Evolutionary conservation across 148 eudicot species (phyloP), one percentile per base, ranked within the genome.

Genomic region (Vaccinium corymbosum): DNA sequence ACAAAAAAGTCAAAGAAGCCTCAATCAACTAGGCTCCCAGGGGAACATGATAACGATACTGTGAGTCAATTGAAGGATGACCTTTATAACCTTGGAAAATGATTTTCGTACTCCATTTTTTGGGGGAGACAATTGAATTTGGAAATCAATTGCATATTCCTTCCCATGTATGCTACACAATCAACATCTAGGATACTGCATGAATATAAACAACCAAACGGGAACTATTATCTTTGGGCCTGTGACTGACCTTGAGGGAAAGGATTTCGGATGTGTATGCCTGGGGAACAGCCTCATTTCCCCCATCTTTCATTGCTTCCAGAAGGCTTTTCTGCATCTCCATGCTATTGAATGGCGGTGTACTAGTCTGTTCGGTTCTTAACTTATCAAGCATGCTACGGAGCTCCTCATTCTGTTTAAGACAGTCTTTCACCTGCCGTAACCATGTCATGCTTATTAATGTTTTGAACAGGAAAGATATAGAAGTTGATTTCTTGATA

Each of bases 321-420:
- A 61, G 10, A 17, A 86, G 29, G 38, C 81, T 85, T 50, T 84
- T 74, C 46, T 68, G 84, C 46, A n/a, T 83, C 81, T 83, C 79
- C 29, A 59, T 86, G 55, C 84, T 87, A 74, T 83, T 87, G 71
- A 87, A 80, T 17, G 90, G 82, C 46, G 82, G 85, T 81, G 76
- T 27, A 87, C 71, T 89, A 59, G 90, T 87, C 80, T 92, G 94
- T 78, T 92, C 95, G 42, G 80, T 86, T 88, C 99, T 90, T 82
- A 94, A 87, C 86, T 91, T 90, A 80, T 92, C 97, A 52, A 96
- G 86, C 93, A 90, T 88, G 73, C 87, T 83, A 78, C 99, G 97
- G 53, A 96, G 99, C 85, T 96, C 95, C 85, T 91, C 93, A 83
- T 96, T 96, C 86, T 96, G 97, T 81, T 90, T 92, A 46, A 96